Evolutionary conservation across 2,329 filamentous ascomycete species (phyloP), one percentile per base, ranked within the genome.

Genomic region (Botrytis tulipae): DNA sequence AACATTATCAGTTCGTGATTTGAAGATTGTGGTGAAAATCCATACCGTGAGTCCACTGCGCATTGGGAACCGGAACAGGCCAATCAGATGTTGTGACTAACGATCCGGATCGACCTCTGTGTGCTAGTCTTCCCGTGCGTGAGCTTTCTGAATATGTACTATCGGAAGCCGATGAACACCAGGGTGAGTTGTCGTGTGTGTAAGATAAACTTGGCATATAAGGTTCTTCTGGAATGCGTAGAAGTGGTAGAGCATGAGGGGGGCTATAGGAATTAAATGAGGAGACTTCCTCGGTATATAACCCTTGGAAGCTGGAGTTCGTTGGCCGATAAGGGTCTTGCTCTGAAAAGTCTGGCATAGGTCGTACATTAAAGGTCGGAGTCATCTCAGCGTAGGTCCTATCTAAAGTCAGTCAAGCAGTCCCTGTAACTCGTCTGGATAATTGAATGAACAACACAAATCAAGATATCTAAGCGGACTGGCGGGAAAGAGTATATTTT

Each of bases 101-200:
- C 16, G 79, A 80, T 22, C 72, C 74, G 14, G 79, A 79, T 48
- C 78, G 76, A 60, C 74, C 78, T 74, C 79, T 75, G 20, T 71
- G 68, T 63, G 62, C 75, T 75, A 77, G 16, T 74, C 75, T 32
- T 18, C 74, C 75, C 25, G 70, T 76, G 54, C 76, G 76, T 70
- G 79, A 78, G 51, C 75, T 75, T 54, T 80, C 79, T 14, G 79
- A 80, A 72, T 77, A 79, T 37, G 76, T 78, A 69, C 79, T 81
- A 57, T 79, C 78, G 71, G 79, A 80, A 62, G 78, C 78, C 7
- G 79, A 80, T 35, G 79, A 80, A 71, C 79, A 79, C 77, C 77
- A 80, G 25, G 79, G 79, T 14, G 80, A 80, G 61, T 76, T 79
- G 35, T 79, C 78, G 35, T 79, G 76, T 8, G 75, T 77, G 61